Base-by-base conservation (phyloP, 176 grass and related monocot genomes). In the Pontederia crassipes region DNA sequence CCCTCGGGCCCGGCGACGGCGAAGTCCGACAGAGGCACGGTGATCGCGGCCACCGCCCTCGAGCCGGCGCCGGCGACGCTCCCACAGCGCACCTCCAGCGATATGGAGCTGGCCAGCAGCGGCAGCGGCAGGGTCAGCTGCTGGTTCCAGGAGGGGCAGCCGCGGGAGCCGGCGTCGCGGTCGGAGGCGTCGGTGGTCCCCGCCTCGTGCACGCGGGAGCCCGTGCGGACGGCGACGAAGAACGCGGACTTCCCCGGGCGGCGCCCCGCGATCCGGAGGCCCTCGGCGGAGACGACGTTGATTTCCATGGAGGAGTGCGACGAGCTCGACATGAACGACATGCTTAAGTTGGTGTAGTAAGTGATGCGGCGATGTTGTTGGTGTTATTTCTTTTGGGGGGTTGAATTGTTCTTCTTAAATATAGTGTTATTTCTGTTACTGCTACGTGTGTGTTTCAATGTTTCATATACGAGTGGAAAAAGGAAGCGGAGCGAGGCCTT, bases 1-100 rank as follows among this genome's bases (percentile, higher is more conserved):
- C 45, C 50, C 27, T 29, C 65, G 20, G 20, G 20, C 0, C 20
- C 20, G 28, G 15, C 50, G 26, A 27, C 12, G 10, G 12, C 10
- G 65, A 67, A 67, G 46, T 67, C 64, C 12, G 64, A 67, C 24
- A 67, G 49, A 48, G 64, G 64, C 28, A 67, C 47, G 46, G 48
- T 27, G 46, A 49, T 20, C 26, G 20, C 64, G 8, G 53, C 53
- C 53, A 55, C 53, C 53, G 17, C 8, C 53, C 12, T 55, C 7
- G 59, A 28, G 13, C 40, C 28, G 57, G 13, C 59, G 7, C 0
- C 64, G 45, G 46, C 46, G 11, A 17, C 2, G 46, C 8, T 32
- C 9, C 18, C 29, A 11, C 24, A 13, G 57, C 51, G 54, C 50
- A 2, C 9, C 14, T 55, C 65, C 65, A 68, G 50, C 65, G 50